Conservation (phyloP, 345 rosid species). For the Salix exigua region DNA sequence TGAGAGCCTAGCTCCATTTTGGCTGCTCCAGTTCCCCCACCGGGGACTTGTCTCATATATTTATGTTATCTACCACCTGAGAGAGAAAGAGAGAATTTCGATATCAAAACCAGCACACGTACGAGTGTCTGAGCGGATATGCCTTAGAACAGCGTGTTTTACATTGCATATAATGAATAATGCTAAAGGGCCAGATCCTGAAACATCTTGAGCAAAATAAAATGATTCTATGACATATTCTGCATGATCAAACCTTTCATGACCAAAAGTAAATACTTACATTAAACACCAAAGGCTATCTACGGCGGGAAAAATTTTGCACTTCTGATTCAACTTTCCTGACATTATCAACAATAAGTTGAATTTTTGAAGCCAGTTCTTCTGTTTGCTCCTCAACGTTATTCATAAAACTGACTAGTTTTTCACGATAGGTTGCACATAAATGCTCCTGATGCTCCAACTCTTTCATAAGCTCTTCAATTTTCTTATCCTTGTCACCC, state of each 20-base stretch:
- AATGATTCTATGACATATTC: not conserved
- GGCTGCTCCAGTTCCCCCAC: no score
- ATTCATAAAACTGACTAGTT: slow-evolving; percentile 49
- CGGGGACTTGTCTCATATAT: no score
- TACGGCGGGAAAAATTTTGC: slow-evolving; percentile 23
- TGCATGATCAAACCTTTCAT: not conserved
- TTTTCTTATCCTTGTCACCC: slow-evolving; percentile 71
- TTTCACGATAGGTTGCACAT: slow-evolving; percentile 47
- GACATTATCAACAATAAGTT: slow-evolving; percentile 47
- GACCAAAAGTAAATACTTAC: not conserved
- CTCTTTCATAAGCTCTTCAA: slow-evolving; percentile 54
- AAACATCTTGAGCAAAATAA: not conserved
- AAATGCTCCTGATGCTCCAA: slow-evolving; percentile 52
- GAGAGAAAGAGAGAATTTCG: no score
- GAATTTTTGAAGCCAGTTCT: slow-evolving; percentile 53
- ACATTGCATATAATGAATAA: slow-evolving; percentile 1
- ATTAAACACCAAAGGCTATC: slow-evolving; percentile 25
- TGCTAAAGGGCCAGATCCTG: not conserved
- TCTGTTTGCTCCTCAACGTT: slow-evolving; percentile 56
- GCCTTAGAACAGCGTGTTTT: not conserved
- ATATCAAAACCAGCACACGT: no score
- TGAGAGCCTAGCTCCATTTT: no score
- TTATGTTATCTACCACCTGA: no score
- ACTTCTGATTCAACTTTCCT: slow-evolving; percentile 53
- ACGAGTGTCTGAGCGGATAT: no score